Evolutionary conservation across 805 yeast species (phyloP).

Genomic region (Saccharomycopsis oosterbeekiorum): DNA sequence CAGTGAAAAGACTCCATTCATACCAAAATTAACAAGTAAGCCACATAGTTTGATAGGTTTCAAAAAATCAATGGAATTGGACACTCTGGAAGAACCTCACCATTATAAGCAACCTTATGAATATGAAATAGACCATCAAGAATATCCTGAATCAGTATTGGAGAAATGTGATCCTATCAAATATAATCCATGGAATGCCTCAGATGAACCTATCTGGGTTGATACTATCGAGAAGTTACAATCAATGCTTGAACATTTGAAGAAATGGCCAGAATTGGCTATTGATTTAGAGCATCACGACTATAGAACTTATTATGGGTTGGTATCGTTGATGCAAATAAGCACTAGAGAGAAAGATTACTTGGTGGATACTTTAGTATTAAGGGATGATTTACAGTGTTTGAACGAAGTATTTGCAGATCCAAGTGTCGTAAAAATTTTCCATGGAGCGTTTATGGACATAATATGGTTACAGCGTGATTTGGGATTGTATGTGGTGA

Average conservation of each 20-base stretch:
- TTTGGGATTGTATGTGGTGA: constrained; percentile 80
- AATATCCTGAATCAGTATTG: constrained; percentile 54
- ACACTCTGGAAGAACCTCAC: constrained; percentile 32
- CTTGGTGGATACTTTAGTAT: constrained; percentile 72
- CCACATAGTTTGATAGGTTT: constrained; percentile 58
- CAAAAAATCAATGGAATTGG: constrained; percentile 38
- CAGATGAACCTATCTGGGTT: constrained; percentile 57
- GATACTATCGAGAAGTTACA: constrained; percentile 44
- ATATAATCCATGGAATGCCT: constrained; percentile 53
- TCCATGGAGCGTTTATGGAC: constrained; percentile 97
- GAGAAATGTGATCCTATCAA: constrained; percentile 38
- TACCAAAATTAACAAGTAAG: constrained; percentile 59
- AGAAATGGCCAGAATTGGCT: constrained; percentile 55
- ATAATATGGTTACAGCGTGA: constrained; percentile 95
- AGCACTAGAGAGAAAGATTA: constrained; percentile 75
- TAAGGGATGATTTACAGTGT: constrained; percentile 58
- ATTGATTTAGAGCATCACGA: constrained; percentile 97
- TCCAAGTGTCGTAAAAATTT: constrained; percentile 73
- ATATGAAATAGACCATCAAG: constrained; percentile 57
- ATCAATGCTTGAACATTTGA: constrained; percentile 45
- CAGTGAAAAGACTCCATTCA: constrained; percentile 60
- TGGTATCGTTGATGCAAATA: constrained; percentile 89
- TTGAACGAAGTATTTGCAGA: constrained; percentile 72
- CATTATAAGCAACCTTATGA: constrained; percentile 77
- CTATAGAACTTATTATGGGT: constrained; percentile 78